These are phyloP conservation scores for Fraxinus ornus DNA, from an alignment of 305 asterid species.

Conservation along the genomic window DNA sequence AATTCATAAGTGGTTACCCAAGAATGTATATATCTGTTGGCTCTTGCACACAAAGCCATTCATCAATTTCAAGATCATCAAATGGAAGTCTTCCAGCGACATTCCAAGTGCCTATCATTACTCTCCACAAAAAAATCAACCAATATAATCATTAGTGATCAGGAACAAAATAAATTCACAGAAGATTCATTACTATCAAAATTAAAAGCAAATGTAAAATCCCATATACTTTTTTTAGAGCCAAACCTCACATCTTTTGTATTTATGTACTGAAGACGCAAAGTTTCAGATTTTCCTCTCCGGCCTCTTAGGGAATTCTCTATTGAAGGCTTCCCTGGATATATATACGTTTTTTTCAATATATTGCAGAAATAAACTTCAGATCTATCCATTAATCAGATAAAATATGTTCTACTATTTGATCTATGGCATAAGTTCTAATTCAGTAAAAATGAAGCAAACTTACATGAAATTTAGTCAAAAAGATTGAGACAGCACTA, in stretches of 20 bases:
- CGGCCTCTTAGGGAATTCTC: slow-evolving; percentile 46
- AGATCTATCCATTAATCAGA: neutral
- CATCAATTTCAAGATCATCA: slow-evolving; percentile 77
- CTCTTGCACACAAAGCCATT: slow-evolving; percentile 79
- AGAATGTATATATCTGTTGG: slow-evolving; percentile 76
- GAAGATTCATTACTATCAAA: slow-evolving; percentile 3
- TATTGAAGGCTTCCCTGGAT: slow-evolving; percentile 49
- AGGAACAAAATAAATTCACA: neutral
- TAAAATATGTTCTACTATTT: neutral
- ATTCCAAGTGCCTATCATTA: slow-evolving; percentile 84
- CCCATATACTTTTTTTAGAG: slow-evolving; percentile 26
- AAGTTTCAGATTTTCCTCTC: slow-evolving; percentile 91
- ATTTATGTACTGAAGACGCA: slow-evolving; percentile 70
- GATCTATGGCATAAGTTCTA: neutral
- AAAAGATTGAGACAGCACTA: neutral
- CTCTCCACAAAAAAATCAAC: slow-evolving; percentile 41
- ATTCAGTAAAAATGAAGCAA: neutral
- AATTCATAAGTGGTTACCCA: slow-evolving; percentile 48
- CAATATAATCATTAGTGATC: neutral
- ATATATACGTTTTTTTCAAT: slow-evolving; percentile 17
- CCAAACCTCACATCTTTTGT: slow-evolving; percentile 91
- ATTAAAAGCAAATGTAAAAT: slow-evolving; percentile 4
- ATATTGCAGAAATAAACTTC: slow-evolving; percentile 7
- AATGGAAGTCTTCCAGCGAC: slow-evolving; percentile 79
- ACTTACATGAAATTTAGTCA: neutral